Base-by-base conservation (phyloP, 2,329 filamentous ascomycete genomes). In the Clarireedia hainanense region DNA sequence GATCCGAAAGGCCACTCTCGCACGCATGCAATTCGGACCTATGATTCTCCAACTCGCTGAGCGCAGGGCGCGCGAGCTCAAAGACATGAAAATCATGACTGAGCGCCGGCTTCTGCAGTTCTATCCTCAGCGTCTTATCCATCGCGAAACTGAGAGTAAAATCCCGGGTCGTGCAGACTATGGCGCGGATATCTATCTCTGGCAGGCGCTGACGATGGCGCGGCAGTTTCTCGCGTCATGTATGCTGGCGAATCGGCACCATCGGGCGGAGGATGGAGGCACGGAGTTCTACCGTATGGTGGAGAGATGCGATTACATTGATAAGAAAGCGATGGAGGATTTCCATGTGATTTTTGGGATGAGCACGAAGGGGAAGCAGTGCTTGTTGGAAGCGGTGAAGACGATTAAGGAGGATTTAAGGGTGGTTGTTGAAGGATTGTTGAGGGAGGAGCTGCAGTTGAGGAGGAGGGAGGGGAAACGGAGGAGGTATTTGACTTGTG, bases 181-280 rank as follows among this genome's bases (percentile, higher is more conserved):
- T 47, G 59, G 57, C 4, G 59, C 57, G 6, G 65, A 67, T n/a
- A 65, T 67, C 43, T 69, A 67, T 43, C 54, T 57, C n/a, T 68
- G 63, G 60, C 62, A 64, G 43, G 60, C 65, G 17, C 49, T 65
- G 4, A 55, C 56, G 3, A 36, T 67, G 15, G 52, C 64, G 20
- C 60, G 61, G 10, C 63, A 68, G 52, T 68, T 59, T 27, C 49
- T 63, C 14, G 39, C 57, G 10, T 59, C 54, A 0, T 50, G 55
- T 12, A 60, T 50, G 39, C 9, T 60, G 14, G 47, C 43, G 2
- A 61, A 63, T 39, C 37, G 54, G 5, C 61, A 64, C 15, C 61
- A 65, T 42, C 45, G 52, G 2, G 63, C 59, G 12, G n/a, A 37
- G 1, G 67, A 68, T 56, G 63, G 64, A n/a, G 67, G 66, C 4